A percentile compares a stretch with the other conserved stretches of the same genome.
phyloP scores from a whole-genome alignment of 148 eudicot species.

The Rhododendron kiyosumense region DNA sequence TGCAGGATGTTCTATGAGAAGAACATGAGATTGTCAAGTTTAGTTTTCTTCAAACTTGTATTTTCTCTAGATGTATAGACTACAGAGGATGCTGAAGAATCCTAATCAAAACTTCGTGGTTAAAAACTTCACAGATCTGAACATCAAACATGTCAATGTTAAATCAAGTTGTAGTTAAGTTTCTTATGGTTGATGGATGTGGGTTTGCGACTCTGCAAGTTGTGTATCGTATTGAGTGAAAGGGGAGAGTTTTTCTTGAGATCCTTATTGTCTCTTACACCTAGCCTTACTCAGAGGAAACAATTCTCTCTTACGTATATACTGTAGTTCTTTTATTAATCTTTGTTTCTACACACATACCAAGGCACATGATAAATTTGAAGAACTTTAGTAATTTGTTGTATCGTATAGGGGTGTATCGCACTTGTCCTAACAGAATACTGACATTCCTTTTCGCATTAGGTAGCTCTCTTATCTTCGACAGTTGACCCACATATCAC shows the following conservation, averaged over 20 bases:
- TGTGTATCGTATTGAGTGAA: background rate
- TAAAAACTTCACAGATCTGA: background rate
- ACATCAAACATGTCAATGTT: background rate
- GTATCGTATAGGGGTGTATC: background rate
- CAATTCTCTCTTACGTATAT: background rate
- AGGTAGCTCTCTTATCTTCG: slow-evolving; percentile 74
- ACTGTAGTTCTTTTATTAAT: background rate
- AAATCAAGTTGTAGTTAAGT: background rate
- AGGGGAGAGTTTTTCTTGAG: background rate
- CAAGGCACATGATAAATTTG: background rate
- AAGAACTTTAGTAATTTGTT: background rate
- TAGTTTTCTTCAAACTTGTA: background rate
- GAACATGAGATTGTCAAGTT: background rate
- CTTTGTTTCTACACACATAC: background rate
- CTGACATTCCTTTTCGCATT: background rate
- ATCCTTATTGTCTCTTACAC: background rate
- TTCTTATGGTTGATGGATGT: background rate
- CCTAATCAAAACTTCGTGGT: background rate
- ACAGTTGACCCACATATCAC: slow-evolving; percentile 66
- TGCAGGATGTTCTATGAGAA: background rate
- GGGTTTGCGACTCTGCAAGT: background rate
- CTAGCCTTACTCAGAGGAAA: background rate
- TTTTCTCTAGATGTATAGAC: background rate
- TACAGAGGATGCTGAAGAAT: background rate
- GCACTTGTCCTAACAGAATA: background rate